These are phyloP conservation scores for Phytophthora sp. DNA, from an alignment of 352 stramenopile species.

Conservation along the genomic window DNA sequence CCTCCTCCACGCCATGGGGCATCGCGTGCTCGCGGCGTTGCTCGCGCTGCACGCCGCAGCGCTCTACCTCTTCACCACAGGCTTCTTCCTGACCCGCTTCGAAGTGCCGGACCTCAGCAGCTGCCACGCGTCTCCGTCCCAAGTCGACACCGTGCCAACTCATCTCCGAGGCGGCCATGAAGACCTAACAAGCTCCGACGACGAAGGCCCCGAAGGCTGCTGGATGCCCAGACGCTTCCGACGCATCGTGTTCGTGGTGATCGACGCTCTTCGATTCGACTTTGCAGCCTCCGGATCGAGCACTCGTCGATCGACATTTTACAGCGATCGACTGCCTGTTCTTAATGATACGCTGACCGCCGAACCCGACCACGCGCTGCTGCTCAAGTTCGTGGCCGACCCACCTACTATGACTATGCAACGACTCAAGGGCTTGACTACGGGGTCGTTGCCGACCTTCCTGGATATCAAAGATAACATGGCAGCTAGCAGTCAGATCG, in stretches of 20 bases:
- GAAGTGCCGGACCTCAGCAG: conserved; percentile 76
- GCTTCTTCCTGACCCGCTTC: conserved; percentile 92
- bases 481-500: conserved; percentile 87
- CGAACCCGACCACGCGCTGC: conserved; percentile 62
- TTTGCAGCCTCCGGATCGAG: conserved; percentile 72
- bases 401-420: conserved; percentile 99
- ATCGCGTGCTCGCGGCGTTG: conserved; percentile 38
- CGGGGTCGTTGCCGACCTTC: conserved; percentile 97
- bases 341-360: conserved; percentile 69
- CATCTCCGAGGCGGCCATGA: conserved; percentile 17
- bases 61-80: conserved; percentile 84
- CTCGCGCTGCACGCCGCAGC: conserved; percentile 53
- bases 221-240: conserved; percentile 81
- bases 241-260: conserved; percentile 93
- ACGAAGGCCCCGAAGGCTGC: conserved; percentile 37
- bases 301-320: conserved; percentile 48
- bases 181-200: neutral
- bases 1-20: conserved; percentile 21
- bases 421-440: conserved; percentile 97
- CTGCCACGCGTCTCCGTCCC: conserved; percentile 45
- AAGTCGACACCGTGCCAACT: neutral
- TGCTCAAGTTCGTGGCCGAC: conserved; percentile 97
- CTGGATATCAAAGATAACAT: conserved; percentile 97
- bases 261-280: conserved; percentile 97
- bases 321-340: conserved; percentile 85